A percentile compares a stretch with the other conserved stretches of the same genome.
Evolutionary conservation across 345 rosid species (phyloP).

Genomic region (Eucalyptus lansdowneana): DNA sequence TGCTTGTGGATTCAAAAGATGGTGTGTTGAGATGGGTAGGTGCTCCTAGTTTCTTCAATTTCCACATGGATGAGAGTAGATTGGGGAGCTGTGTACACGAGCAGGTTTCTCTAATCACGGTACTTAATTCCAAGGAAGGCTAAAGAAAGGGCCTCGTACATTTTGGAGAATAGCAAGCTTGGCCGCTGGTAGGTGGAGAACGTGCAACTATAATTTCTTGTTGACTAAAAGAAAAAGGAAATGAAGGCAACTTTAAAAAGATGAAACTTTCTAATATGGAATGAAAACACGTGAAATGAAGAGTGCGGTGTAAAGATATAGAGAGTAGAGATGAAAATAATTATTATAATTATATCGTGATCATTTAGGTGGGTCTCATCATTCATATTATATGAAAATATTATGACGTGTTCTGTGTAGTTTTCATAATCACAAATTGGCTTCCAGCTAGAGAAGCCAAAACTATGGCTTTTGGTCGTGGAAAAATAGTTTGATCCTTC

Average conservation of each 20-base stretch:
- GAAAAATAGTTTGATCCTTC: not conserved
- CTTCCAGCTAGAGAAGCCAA: not conserved
- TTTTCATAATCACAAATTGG: not conserved
- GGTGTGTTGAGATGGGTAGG: not conserved
- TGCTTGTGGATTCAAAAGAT: not conserved
- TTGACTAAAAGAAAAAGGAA: not conserved
- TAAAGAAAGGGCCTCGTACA: not conserved
- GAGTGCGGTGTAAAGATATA: not conserved
- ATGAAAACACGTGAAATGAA: not conserved
- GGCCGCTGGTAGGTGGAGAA: not conserved
- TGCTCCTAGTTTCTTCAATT: not conserved
- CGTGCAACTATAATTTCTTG: not conserved
- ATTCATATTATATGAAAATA: not conserved
- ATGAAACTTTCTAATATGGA: not conserved
- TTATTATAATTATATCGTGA: not conserved
- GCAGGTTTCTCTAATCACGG: not conserved
- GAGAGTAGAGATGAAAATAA: not conserved
- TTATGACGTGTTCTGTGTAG: not conserved
- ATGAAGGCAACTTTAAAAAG: not conserved
- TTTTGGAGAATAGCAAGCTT: not conserved
- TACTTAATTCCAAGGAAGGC: not conserved
- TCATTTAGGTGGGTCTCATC: not conserved
- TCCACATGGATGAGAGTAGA: not conserved
- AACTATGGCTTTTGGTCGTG: not conserved
- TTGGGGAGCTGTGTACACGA: not conserved